Conservation (phyloP, 345 rosid genomes). For the Punica granatum region DNA sequence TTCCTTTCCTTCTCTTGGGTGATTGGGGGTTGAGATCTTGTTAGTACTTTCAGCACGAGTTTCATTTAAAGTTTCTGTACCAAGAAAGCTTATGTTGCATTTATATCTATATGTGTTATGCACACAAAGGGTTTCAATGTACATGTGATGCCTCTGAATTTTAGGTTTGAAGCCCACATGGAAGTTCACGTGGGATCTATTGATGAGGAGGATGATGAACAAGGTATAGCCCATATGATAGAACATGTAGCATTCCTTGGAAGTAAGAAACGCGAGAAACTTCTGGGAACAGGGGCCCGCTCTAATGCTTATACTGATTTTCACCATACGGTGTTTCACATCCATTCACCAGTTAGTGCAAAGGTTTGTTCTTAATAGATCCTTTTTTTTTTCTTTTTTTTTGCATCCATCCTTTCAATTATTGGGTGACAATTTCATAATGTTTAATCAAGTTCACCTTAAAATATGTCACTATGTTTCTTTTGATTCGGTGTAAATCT, state of each 20-base stretch:
- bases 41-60: too few relatives aligned
- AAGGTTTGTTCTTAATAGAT: constrained; percentile 50
- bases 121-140: constrained; percentile 2
- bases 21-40: too few relatives aligned
- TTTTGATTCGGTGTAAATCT: background rate
- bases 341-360: constrained; percentile 83
- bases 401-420: background rate
- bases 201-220: constrained; percentile 98
- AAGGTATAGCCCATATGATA: constrained; percentile 99
- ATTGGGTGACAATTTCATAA: background rate
- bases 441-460: background rate
- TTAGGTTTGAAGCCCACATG: constrained; percentile 98
- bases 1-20: too few relatives aligned
- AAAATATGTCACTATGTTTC: background rate
- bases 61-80: background rate
- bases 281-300: constrained; percentile 96
- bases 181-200: constrained; percentile 98
- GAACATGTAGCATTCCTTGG: constrained; percentile 98
- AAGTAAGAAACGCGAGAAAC: constrained; percentile 98
- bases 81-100: background rate
- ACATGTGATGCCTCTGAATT: constrained; percentile 16
- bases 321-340: constrained; percentile 98
- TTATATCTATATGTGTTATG: background rate
- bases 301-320: constrained; percentile 99
- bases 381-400: constrained; percentile 4